Percentiles rank a stretch among this genome's conserved stretches.
Evolutionary conservation across 176 grass and related monocot genomes (phyloP).

Genomic region (Juncus effusus): DNA sequence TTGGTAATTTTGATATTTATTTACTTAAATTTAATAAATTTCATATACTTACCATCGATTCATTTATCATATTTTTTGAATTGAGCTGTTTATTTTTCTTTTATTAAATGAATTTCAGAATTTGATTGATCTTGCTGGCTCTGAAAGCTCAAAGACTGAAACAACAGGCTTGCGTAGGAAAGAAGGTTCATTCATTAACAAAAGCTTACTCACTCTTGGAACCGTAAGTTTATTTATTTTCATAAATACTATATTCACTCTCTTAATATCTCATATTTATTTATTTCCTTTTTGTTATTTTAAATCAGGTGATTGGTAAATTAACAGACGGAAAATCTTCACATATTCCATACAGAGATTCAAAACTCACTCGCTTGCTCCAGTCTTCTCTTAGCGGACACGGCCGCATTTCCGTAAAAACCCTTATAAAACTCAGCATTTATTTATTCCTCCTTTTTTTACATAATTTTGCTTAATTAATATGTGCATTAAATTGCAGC

Average conservation of each 20-base stretch:
- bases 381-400: constrained; percentile 94
- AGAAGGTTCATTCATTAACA: constrained; percentile 99
- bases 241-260: not conserved
- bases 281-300: not conserved
- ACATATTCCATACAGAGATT: constrained; percentile 96
- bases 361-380: constrained; percentile 94
- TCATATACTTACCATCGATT: not conserved
- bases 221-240: constrained; percentile 50
- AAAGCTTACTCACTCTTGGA: constrained; percentile 96
- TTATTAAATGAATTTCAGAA: constrained; percentile 48
- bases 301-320: constrained; percentile 82
- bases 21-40: constrained; percentile 18
- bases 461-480: too few species aligned
- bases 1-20: constrained; percentile 55
- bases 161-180: constrained; percentile 93
- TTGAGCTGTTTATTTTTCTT: constrained; percentile 24
- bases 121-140: constrained; percentile 97
- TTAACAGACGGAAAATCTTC: constrained; percentile 96
- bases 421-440: constrained; percentile 8
- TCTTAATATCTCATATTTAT: not conserved
- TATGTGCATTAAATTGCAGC: constrained; percentile 33
- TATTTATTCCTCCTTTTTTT: not conserved
- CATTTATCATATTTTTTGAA: constrained; percentile 10
- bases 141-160: constrained; percentile 98
- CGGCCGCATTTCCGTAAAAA: constrained; percentile 90